Evolutionary conservation across 495 filamentous ascomycete genomes (phyloP), one percentile per base, ranked within the genome.

Genomic region (Penicillium canariense): DNA sequence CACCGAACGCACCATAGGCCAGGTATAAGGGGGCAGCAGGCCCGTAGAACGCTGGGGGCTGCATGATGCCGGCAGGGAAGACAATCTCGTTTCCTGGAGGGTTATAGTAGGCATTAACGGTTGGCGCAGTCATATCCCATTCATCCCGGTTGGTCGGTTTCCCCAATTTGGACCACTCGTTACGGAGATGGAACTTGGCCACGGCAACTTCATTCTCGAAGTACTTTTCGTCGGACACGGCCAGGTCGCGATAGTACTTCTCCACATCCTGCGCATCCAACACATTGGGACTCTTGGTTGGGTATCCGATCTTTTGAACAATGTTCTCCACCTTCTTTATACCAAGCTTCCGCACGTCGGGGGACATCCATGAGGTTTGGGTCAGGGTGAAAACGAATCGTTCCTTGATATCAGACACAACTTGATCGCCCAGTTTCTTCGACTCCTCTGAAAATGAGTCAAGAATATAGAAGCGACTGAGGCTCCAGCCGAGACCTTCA

Each of bases 11-110:
- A 28, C 86, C 87, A 60, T 89, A 91, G 27, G 79, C 78, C 20
- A 87, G 65, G 55, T 89, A 90, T 35, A 79, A 61, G 0, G 87
- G 87, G 2, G 87, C 74, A 27, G 77, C 71, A 0, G 78, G 68
- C 39, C 85, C 80, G 40, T 79, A 80, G 64, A 89, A 90, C 23
- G 83, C 71, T 9, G 87, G 86, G 4, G 82, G 78, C 60, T 89
- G 86, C 82, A 88, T 86, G 45, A 89, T 87, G 4, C 85, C 87
- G 1, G 86, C 86, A 9, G 82, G 84, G 71, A 90, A 88, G 15
- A 85, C 82, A 45, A 89, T 87, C 58, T 85, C 80, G 56, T 89
- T 89, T 12, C 80, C 77, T 5, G 78, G 72, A 11, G 80, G 79
- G 55, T 82, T 82, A 66, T 87, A 87, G 63, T 85, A 86, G 17